A percentile compares a stretch with the other conserved stretches of the same genome.
These are phyloP conservation scores for Scheffersomyces lignosus DNA, from an alignment of 805 yeast species.

Conservation along the genomic window DNA sequence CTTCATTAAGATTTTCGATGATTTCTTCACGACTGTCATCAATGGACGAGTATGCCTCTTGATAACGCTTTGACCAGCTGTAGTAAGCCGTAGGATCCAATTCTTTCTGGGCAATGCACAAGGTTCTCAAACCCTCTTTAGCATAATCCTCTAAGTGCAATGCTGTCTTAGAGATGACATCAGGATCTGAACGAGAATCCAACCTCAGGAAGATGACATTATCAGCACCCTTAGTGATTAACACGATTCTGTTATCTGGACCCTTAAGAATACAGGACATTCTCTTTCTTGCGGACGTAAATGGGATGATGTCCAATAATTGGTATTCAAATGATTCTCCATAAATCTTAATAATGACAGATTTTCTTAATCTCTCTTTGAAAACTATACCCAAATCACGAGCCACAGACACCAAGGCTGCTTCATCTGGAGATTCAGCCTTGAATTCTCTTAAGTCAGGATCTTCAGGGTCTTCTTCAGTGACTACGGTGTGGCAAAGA, in stretches of 20 bases:
- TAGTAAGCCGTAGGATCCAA: conserved; percentile 46
- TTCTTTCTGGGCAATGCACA: conserved; percentile 63
- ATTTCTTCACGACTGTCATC: conserved; percentile 57
- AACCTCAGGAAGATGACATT: conserved; percentile 55
- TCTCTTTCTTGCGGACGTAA: conserved; percentile 71
- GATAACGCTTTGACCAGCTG: conserved; percentile 57
- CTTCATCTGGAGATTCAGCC: conserved; percentile 85
- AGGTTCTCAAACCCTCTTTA: conserved; percentile 74
- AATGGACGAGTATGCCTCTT: conserved; percentile 56
- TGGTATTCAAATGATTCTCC: conserved; percentile 48
- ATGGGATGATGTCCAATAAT: conserved; percentile 58
- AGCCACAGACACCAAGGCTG: conserved; percentile 76
- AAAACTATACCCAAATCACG: conserved; percentile 70
- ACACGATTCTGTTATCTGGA: conserved; percentile 40
- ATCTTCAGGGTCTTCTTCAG: conserved; percentile 48
- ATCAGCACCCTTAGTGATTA: conserved; percentile 76
- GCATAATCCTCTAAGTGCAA: conserved; percentile 68
- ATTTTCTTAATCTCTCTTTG: conserved; percentile 51
- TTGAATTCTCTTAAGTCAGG: conserved; percentile 51
- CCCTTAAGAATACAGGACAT: conserved; percentile 70
- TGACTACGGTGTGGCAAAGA: conserved; percentile 73
- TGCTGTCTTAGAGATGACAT: conserved; percentile 56
- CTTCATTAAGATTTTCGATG: conserved; percentile 55
- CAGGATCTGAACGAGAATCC: conserved; percentile 37
- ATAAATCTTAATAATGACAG: conserved; percentile 43